Base-by-base conservation (phyloP, 2,329 filamentous ascomycete species). In the Leptographium radiaticola region DNA sequence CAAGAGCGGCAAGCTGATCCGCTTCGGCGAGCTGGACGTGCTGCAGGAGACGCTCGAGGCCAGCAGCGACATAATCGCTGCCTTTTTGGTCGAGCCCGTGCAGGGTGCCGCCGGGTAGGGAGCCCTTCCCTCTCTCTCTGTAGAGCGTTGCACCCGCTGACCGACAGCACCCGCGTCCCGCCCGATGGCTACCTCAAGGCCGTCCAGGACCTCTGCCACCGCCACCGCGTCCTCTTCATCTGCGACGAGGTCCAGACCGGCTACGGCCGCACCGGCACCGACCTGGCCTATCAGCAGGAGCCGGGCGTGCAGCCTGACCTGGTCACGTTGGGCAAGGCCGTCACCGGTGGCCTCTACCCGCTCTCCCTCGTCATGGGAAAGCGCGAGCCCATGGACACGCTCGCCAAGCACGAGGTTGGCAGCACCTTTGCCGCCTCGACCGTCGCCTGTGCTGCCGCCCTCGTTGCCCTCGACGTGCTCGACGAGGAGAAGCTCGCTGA, bases 171-270 rank as follows among this genome's bases (percentile, higher is more conserved):
- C 6, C 51, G 51, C 8, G 42, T 46, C 11, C 51, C 51, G 8
- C 51, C 51, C 18, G 51, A 30, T 6, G 51, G 51, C 18, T 52
- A 52, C 16, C 43, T 52, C 43, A 39, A 40, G 34, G 34, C 51
- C 18, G 51, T 47, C 12, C 43, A 52, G 44, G 43, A 47, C 20
- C 51, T 52, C n/a, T 52, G 51, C 51, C 51, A 40, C 31, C 45
- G 45, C 40, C 52, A 54, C 40, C 43, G 50, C 10, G 39, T 54
- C 7, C 52, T 54, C 20, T 60, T 62, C 60, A 61, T 62, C 58
- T 62, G 60, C 34, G 51, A 52, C 42, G 51, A 52, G 34, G 51
- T 52, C n/a, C 51, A 52, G 51, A 38, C 30, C 51, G 51, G 51
- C 18, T 52, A 46, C 34, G 43, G 51, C 34, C 51, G 51, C 18